Evolutionary conservation across 305 asterid genomes (phyloP).

Genomic region (Solanum aculeatissimum): DNA sequence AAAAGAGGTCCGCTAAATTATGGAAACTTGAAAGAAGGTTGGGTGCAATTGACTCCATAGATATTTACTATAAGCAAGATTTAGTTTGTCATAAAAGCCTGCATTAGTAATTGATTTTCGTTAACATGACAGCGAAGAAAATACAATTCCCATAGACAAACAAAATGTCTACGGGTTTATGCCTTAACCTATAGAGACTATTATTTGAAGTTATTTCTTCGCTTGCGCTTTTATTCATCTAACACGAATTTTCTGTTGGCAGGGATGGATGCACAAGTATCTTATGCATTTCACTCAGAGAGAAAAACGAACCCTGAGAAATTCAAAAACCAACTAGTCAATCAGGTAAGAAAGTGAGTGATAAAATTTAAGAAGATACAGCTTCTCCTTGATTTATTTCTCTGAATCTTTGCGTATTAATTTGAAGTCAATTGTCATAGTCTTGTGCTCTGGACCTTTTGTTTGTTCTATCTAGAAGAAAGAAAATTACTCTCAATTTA

Average conservation of each 20-base stretch:
- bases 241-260: not conserved
- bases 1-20: not conserved
- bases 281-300: constrained; percentile 89
- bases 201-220: not conserved
- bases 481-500: not conserved
- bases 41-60: not conserved
- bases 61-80: not conserved
- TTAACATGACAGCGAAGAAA: not conserved
- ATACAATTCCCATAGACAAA: not conserved
- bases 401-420: not conserved
- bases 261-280: constrained; percentile 99
- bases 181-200: not conserved
- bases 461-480: not conserved
- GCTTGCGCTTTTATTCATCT: not conserved
- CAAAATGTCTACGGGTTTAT: not conserved
- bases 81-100: not conserved
- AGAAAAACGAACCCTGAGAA: constrained; percentile 85
- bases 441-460: constrained; percentile 1
- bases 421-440: not conserved
- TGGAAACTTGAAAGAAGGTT: not conserved
- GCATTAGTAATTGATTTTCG: not conserved
- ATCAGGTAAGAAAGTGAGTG: constrained; percentile 47
- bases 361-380: not conserved
- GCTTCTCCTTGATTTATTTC: not conserved
- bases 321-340: constrained; percentile 80